Evolutionary conservation across 805 yeast species (phyloP).

Genomic region (Candida sonorensis): DNA sequence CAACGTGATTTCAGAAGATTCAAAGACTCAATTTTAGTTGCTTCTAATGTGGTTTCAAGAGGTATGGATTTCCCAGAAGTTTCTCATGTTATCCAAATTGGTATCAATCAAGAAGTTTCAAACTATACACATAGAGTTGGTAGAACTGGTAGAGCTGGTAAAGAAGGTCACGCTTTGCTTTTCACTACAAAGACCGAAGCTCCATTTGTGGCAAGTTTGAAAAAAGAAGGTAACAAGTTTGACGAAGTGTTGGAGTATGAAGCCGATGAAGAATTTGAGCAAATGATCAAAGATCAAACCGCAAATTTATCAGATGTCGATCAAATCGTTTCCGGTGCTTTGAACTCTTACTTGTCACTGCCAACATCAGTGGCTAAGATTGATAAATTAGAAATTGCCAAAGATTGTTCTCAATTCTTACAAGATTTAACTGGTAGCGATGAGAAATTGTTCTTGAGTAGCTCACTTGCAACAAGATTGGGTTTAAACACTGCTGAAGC

Average conservation of each 20-base stretch:
- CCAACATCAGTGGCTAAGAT: slow-evolving; percentile 24
- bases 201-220: slow-evolving; percentile 45
- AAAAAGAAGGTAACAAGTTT: slow-evolving; percentile 50
- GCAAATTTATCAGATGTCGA: slow-evolving; percentile 14
- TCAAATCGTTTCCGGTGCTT: slow-evolving; percentile 9
- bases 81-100: slow-evolving; percentile 76
- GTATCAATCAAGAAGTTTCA: slow-evolving; percentile 67
- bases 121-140: slow-evolving; percentile 91
- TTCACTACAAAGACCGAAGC: slow-evolving; percentile 52
- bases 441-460: slow-evolving; percentile 13
- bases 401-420: slow-evolving; percentile 28
- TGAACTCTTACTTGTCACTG: slow-evolving; percentile 15
- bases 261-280: slow-evolving; percentile 29
- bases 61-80: slow-evolving; percentile 94
- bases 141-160: slow-evolving; percentile 92
- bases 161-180: slow-evolving; percentile 62
- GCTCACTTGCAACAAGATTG: slow-evolving; percentile 17
- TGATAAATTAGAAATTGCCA: slow-evolving; percentile 24
- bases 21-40: slow-evolving; percentile 54
- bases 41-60: slow-evolving; percentile 93
- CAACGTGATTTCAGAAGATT: slow-evolving; percentile 28
- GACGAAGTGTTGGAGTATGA: slow-evolving; percentile 34
- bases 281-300: slow-evolving; percentile 27
- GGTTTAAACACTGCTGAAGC: slow-evolving; percentile 20
- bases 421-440: slow-evolving; percentile 18